Evolutionary conservation across 2,329 filamentous ascomycete species (phyloP).

Genomic region (Ceratocystis albifundus): DNA sequence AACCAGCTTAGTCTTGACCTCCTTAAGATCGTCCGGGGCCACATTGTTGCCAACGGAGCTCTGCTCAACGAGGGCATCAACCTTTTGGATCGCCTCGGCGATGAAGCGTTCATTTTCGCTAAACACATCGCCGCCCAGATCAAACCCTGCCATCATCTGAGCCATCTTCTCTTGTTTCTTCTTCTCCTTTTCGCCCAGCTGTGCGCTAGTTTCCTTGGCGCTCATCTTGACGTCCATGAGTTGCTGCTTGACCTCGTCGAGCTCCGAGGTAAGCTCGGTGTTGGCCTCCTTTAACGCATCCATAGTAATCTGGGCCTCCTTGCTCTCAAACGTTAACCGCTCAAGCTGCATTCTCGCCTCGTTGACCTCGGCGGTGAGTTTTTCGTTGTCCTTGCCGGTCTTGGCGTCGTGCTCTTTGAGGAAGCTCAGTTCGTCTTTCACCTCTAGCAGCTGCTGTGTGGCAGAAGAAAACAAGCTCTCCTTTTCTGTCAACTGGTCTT

Average conservation of each 20-base stretch:
- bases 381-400: conserved; percentile 81
- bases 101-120: conserved; percentile 85
- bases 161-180: conserved; percentile 99
- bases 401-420: conserved; percentile 78
- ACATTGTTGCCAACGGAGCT: conserved; percentile 67
- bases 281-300: conserved; percentile 95
- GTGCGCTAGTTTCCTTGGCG: conserved; percentile 81
- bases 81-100: conserved; percentile 67
- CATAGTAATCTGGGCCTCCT: conserved; percentile 95
- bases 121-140: conserved; percentile 83
- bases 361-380: conserved; percentile 72
- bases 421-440: conserved; percentile 72
- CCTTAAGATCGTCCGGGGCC: conserved; percentile 66
- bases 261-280: conserved; percentile 74
- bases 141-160: conserved; percentile 99
- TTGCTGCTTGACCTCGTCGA: conserved; percentile 94
- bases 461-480: conserved; percentile 68
- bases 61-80: conserved; percentile 67
- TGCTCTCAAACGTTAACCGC: conserved; percentile 88
- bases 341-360: conserved; percentile 95
- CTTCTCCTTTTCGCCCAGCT: conserved; percentile 93
- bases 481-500: conserved; percentile 90
- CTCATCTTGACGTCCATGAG: conserved; percentile 93
- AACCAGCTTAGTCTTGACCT: conserved; percentile 64
- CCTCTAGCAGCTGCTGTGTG: conserved; percentile 70